phyloP scores from a whole-genome alignment of 2,329 filamentous ascomycete genomes.

The Neofusicoccum kwambonambiense region DNA sequence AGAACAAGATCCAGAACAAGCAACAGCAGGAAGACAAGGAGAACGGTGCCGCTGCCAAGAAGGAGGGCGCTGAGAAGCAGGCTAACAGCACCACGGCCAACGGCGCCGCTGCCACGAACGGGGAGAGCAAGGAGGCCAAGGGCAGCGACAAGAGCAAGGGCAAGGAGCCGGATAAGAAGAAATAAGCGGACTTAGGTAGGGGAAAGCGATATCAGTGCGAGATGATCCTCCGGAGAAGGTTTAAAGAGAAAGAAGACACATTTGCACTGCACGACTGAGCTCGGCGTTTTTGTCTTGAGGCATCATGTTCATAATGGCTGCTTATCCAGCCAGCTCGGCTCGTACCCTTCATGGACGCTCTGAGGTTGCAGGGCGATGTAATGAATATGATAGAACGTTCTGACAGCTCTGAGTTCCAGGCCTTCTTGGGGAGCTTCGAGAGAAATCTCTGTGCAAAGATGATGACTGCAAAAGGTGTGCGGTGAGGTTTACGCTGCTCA shows the following conservation, averaged over 20 bases:
- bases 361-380: not conserved
- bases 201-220: not conserved
- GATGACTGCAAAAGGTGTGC: too few relatives aligned
- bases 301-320: not conserved
- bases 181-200: conserved; percentile 36
- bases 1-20: conserved; percentile 99
- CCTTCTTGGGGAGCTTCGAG: not conserved
- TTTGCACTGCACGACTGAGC: not conserved
- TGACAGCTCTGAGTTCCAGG: not conserved
- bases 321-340: not conserved
- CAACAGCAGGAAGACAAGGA: conserved; percentile 97
- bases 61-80: conserved; percentile 65
- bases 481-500: too few relatives aligned
- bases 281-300: not conserved
- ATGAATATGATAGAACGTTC: conserved; percentile 18
- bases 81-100: conserved; percentile 55
- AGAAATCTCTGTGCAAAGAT: too few relatives aligned
- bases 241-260: not conserved
- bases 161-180: conserved; percentile 56
- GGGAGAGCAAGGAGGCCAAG: conserved; percentile 42
- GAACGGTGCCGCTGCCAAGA: conserved; percentile 34
- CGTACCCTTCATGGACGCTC: not conserved
- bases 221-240: not conserved
- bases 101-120: conserved; percentile 37
- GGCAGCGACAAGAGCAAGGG: conserved; percentile 55